Base-by-base conservation (phyloP, 306 rosid species). In the Ormosia semicastrata region DNA sequence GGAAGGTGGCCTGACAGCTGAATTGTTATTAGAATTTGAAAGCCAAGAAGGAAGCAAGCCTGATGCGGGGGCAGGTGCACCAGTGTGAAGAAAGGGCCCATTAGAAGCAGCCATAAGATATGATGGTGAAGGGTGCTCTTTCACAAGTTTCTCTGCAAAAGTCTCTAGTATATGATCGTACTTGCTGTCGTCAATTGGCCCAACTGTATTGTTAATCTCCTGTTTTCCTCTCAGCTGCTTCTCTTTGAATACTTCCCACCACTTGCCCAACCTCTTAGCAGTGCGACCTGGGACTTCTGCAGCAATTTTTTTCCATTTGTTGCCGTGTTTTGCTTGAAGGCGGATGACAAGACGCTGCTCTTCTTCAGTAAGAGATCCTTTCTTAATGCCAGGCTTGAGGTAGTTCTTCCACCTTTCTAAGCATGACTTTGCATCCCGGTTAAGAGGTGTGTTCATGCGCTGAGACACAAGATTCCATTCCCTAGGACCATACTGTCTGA, bases 171-270 rank as follows among this genome's bases (percentile, higher is more conserved):
- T 90, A 14, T 90, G 86, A 66, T 92, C 92, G 91, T 94, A 94
- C 73, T 93, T 90, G 59, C 89, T 90, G 57, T 90, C 90, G 82
- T 88, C 86, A 12, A 92, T 77, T 0, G 97, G 97, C 40, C 84
- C 88, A 3, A 81, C 64, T 2, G 83, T 73, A 71, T 76, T 89
- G 18, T 58, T 86, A 79, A 83, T 89, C 76, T 85, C 96, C 66
- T 89, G 90, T 18, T 89, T 88, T 83, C 89, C 97, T 75, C 92
- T 91, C 74, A 86, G 93, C 75, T 93, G 93, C 85, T 91, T 93
- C 78, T 91, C 98, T 62, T 90, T 90, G 87, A 93, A 91, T 8
- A 93, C 96, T 86, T 93, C 97, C 97, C 97, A 93, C 96, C 97
- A 93, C 96, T 93, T 93, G 17, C 97, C 97, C 71, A 91, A 71